A percentile compares a stretch with the other conserved stretches of the same genome.
Conservation (phyloP, 345 rosid genomes). For the Chamaenerion angustifolium region DNA sequence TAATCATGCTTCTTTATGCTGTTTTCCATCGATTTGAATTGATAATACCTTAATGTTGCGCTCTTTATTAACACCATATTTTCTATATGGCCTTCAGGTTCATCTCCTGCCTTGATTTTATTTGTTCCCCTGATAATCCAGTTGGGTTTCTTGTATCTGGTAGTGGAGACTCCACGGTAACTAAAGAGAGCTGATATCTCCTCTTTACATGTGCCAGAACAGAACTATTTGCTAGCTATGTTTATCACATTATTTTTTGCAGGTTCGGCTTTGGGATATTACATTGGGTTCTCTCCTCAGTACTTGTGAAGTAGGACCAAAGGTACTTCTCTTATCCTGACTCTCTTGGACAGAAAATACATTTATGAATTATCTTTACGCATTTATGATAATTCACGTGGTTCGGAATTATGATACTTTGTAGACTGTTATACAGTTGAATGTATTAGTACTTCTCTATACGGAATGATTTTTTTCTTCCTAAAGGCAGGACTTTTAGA, state of each 20-base stretch:
- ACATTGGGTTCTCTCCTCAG: constrained; percentile 68
- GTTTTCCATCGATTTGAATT: neutral
- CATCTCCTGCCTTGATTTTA: constrained; percentile 65
- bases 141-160: constrained; percentile 79
- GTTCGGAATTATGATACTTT: too few species aligned
- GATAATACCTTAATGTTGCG: too few species aligned
- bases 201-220: neutral
- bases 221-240: neutral
- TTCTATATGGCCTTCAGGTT: constrained; percentile 32
- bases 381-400: neutral
- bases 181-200: constrained; percentile 12
- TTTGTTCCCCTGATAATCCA: constrained; percentile 30
- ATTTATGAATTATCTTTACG: neutral
- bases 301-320: constrained; percentile 54
- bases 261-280: constrained; percentile 93
- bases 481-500: constrained; percentile 42
- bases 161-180: constrained; percentile 89
- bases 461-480: constrained; percentile 13
- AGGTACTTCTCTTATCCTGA: constrained; percentile 28
- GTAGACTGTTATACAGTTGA: too few species aligned
- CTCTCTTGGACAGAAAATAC: neutral
- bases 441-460: neutral
- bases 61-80: neutral
- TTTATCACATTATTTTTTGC: constrained; percentile 7
- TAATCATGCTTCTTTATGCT: constrained; percentile 17